Base-by-base conservation (phyloP, 2,329 filamentous ascomycete genomes). In the Fusarium pininemorale region DNA sequence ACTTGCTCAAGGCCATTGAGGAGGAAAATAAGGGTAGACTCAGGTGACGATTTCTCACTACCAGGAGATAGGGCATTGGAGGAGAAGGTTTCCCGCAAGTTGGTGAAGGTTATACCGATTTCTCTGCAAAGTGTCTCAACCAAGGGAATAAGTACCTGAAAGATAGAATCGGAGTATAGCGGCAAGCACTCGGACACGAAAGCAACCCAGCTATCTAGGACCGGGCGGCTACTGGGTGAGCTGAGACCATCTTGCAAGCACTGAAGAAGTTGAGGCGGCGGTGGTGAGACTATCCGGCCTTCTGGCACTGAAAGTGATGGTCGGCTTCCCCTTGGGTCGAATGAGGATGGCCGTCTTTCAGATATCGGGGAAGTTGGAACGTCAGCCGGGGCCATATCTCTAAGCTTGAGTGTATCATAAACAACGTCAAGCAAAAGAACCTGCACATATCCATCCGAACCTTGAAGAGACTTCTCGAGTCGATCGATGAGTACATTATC, bases 1-100 rank as follows among this genome's bases (percentile, higher is more conserved):
- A 98, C 92, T 77, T 97, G 94, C 82, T 99, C 96, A 3, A 99
- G 87, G 1, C 94, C 96, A 73, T 97, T 96, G n/a, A 99, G 86
- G 3, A 99, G 86, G n/a, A 93, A 92, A 54, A 97, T 94, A 2
- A 96, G 83, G 0, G 92, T 93, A 1, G 92, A 89, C 82, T 94
- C 94, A 11, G 89, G 94, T 56, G 73, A 81, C 63, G 66, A 80
- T 61, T 67, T 80, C 64, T 80, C 75, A 72, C 37, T 64, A 14
- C 50, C 55, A 9, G 62, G 60, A n/a, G 70, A 74, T 15, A 75
- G 71, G 10, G 72, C 70, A 22, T 66, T 80, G 6, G 79, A 80
- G 41, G 74, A 83, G 77, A 95, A 96, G 1, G 90, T 90, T 15
- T 82, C 83, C 75, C 92, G 90, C 11, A 98, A 86, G 51, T 90